Conservation (phyloP, 2,329 filamentous ascomycete species). For the Fusarium falciforme region DNA sequence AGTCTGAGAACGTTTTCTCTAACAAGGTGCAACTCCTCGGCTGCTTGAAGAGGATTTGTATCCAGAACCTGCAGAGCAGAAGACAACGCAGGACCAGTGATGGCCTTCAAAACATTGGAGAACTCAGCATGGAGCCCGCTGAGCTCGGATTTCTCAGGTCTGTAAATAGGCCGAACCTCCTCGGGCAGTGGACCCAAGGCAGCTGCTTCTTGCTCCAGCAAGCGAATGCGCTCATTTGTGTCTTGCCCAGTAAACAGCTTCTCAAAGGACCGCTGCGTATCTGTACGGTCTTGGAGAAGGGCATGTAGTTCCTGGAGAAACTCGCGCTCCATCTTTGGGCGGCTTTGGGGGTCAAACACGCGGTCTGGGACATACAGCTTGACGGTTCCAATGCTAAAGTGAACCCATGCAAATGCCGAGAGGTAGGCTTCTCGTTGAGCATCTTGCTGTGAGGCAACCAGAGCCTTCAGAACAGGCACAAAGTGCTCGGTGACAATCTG, state of each 20-base stretch:
- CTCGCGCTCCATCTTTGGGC: slow-evolving; percentile 72
- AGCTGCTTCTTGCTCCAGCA: slow-evolving; percentile 71
- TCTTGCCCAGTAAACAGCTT: slow-evolving; percentile 73
- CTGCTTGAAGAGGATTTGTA: slow-evolving; percentile 32
- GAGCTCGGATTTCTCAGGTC: slow-evolving; percentile 76
- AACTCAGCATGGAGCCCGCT: slow-evolving; percentile 85
- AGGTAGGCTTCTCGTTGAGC: slow-evolving; percentile 42
- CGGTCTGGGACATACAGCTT: slow-evolving; percentile 87
- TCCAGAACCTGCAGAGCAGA: slow-evolving; percentile 45
- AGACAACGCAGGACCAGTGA: slow-evolving; percentile 62
- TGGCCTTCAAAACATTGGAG: slow-evolving; percentile 76
- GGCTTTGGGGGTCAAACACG: slow-evolving; percentile 82
- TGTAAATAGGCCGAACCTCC: slow-evolving; percentile 73
- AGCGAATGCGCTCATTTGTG: slow-evolving; percentile 73
- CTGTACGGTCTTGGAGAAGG: slow-evolving; percentile 67
- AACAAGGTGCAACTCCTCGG: slow-evolving; percentile 60
- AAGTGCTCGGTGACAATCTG: slow-evolving; percentile 56
- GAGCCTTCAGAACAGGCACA: slow-evolving; percentile 57
- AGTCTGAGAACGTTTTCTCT: slow-evolving; percentile 74
- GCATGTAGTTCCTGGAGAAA: slow-evolving; percentile 66
- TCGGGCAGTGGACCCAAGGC: slow-evolving; percentile 75
- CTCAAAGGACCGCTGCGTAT: slow-evolving; percentile 75
- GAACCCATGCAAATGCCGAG: slow-evolving; percentile 74
- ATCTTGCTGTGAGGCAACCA: slow-evolving; percentile 47
- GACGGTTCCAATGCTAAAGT: slow-evolving; percentile 79